Evolutionary conservation across 805 yeast genomes (phyloP).

Genomic region (Saccharomycopsis lassenensis): DNA sequence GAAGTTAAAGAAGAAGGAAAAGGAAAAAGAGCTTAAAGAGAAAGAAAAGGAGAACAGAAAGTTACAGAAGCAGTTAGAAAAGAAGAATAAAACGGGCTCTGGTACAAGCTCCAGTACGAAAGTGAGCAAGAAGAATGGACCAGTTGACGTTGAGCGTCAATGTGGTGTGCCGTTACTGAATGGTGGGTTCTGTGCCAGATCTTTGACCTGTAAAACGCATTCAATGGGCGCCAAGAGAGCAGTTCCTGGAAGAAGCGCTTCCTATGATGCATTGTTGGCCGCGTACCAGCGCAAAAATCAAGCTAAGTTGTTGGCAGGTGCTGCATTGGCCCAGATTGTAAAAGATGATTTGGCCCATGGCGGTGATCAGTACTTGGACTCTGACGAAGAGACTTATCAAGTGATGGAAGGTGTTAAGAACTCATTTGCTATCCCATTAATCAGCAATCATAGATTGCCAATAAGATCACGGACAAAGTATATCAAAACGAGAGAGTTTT

Average conservation of each 20-base stretch:
- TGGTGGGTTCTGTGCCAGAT: constrained; percentile 94
- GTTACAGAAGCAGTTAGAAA: constrained; percentile 24
- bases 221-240: constrained; percentile 98
- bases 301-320: constrained; percentile 75
- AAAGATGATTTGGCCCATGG: constrained; percentile 51
- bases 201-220: constrained; percentile 93
- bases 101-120: constrained; percentile 6
- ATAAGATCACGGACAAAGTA: constrained; percentile 60
- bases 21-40: constrained; percentile 18
- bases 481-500: constrained; percentile 86
- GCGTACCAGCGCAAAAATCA: constrained; percentile 90
- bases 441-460: constrained; percentile 60
- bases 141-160: constrained; percentile 85
- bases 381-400: constrained; percentile 87
- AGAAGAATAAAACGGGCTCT: constrained; percentile 31
- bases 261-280: constrained; percentile 78
- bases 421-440: constrained; percentile 76
- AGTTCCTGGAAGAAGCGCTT: constrained; percentile 85
- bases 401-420: constrained; percentile 82
- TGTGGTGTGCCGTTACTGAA: constrained; percentile 92
- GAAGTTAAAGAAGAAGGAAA: constrained; percentile 19
- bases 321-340: constrained; percentile 69
- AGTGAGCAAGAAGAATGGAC: constrained; percentile 49
- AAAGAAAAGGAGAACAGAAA: constrained; percentile 19
- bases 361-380: constrained; percentile 44